These are phyloP conservation scores for Tetrapyrgos nigripes DNA, from an alignment of 1,284 basidiomycete species.

Conservation along the genomic window DNA sequence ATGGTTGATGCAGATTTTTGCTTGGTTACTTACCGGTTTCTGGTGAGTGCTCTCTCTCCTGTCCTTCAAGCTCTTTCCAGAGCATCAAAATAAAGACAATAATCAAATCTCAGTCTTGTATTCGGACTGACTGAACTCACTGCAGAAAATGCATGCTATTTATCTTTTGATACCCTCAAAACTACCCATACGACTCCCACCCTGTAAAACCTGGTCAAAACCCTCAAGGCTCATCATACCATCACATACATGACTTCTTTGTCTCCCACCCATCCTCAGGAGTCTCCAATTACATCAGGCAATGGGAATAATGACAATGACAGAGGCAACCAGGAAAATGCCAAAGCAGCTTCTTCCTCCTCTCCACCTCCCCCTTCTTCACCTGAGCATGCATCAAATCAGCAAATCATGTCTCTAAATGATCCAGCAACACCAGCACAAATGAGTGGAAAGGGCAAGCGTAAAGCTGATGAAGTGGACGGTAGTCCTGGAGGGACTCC, in stretches of 20 bases:
- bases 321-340: neutral
- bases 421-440: neutral
- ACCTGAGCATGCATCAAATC: neutral
- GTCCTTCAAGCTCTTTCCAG: too few relatives aligned
- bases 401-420: neutral
- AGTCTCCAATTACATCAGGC: too few relatives aligned
- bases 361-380: constrained; percentile 3
- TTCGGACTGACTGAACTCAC: too few relatives aligned
- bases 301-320: too few relatives aligned
- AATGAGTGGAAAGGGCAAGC: constrained; percentile 41
- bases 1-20: too few relatives aligned
- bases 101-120: too few relatives aligned
- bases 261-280: neutral
- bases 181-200: neutral
- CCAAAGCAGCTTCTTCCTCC: neutral
- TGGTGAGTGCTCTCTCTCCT: too few relatives aligned
- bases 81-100: too few relatives aligned
- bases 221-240: too few relatives aligned
- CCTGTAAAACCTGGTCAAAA: too few relatives aligned
- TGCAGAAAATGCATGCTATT: constrained; percentile 9
- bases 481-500: constrained; percentile 43
- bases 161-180: neutral
- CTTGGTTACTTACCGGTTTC: too few relatives aligned
- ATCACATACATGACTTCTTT: too few relatives aligned
- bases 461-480: constrained; percentile 56